Conservation (phyloP, 805 yeast genomes). For the Blastobotrys robertii region DNA sequence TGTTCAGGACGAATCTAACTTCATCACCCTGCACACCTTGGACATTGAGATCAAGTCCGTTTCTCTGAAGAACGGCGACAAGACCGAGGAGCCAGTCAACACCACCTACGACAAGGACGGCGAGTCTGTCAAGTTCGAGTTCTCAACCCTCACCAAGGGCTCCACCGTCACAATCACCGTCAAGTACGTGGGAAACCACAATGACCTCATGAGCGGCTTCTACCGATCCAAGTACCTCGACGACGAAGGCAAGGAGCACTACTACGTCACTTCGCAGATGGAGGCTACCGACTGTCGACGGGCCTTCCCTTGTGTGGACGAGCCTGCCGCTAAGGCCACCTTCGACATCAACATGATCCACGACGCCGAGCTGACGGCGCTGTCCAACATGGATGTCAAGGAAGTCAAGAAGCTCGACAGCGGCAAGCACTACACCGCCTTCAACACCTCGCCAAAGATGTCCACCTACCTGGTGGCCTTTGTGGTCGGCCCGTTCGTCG, state of each 20-base stretch:
- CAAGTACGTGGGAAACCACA: constrained; percentile 45
- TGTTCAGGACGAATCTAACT: constrained; percentile 34
- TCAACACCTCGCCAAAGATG: constrained; percentile 63
- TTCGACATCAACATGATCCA: constrained; percentile 51
- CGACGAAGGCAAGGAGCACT: constrained; percentile 42
- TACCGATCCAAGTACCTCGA: constrained; percentile 54
- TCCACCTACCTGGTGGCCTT: constrained; percentile 68
- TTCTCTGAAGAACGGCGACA: constrained; percentile 27
- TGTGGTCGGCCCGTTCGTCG: constrained; percentile 57
- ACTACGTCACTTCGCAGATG: constrained; percentile 59
- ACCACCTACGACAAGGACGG: constrained; percentile 36
- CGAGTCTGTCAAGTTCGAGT: constrained; percentile 55
- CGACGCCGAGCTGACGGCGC: constrained; percentile 41
- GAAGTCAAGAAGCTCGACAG: constrained; percentile 29
- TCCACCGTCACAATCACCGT: constrained; percentile 48
- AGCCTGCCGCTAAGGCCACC: constrained; percentile 60
- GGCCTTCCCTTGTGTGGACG: constrained; percentile 71
- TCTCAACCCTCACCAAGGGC: constrained; percentile 32
- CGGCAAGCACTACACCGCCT: constrained; percentile 37
- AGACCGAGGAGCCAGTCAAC: constrained; percentile 23
- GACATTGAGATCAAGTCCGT: constrained; percentile 53
- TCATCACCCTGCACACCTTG: constrained; percentile 46
- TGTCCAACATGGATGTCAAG: constrained; percentile 59
- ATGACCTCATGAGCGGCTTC: constrained; percentile 66
- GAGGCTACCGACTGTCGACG: constrained; percentile 72